Evolutionary conservation across 352 stramenopile species (phyloP).

Genomic region (Phytophthora uliginosa): DNA sequence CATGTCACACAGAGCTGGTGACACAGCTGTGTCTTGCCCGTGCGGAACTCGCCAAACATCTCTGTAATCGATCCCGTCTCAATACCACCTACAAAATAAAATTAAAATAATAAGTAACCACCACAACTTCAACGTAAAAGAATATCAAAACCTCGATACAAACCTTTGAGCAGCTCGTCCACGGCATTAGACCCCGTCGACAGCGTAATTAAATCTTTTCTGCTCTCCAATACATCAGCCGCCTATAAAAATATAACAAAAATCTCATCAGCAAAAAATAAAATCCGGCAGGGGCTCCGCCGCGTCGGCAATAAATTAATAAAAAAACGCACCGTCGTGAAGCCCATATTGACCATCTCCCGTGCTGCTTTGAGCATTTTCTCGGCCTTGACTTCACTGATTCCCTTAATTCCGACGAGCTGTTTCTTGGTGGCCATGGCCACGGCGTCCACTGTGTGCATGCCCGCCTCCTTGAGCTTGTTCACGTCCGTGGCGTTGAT

Average conservation of each 20-base stretch:
- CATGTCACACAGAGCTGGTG: conserved; percentile 99
- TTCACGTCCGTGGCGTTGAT: conserved; percentile 98
- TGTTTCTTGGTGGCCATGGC: conserved; percentile 98
- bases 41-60: conserved; percentile 99
- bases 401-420: conserved; percentile 99
- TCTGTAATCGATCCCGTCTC: conserved; percentile 99
- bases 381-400: conserved; percentile 99
- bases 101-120: not conserved
- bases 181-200: conserved; percentile 94
- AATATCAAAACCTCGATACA: not conserved
- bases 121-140: not conserved
- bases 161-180: conserved; percentile 91
- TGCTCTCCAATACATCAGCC: conserved; percentile 87
- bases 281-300: conserved; percentile 11
- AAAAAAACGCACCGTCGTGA: conserved; percentile 94
- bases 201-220: conserved; percentile 95
- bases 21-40: conserved; percentile 99
- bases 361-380: conserved; percentile 99
- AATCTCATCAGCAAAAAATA: conserved; percentile 15
- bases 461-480: conserved; percentile 98
- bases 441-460: conserved; percentile 99
- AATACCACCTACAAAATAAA: conserved; percentile 89
- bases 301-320: not conserved
- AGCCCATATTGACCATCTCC: conserved; percentile 98
- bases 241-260: conserved; percentile 54